Evolutionary conservation across 768 basidiomycete species (phyloP), one percentile per base, ranked within the genome.

Genomic region (Suillus hirtellus): DNA sequence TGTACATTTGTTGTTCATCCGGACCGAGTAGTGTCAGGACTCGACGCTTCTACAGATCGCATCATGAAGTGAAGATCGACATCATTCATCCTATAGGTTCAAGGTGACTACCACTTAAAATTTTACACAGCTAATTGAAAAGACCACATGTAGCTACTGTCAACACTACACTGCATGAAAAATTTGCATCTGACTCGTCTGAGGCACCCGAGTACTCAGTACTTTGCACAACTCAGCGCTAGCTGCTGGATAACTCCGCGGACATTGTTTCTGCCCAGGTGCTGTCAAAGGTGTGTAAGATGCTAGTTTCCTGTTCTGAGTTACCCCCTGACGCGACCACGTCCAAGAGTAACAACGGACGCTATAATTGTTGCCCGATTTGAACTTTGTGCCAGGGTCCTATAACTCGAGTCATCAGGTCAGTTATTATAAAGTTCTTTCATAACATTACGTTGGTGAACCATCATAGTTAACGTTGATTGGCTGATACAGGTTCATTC

Each of bases 1-100:
- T 59, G 73, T 72, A 70, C 66, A 53, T 58, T 74, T 72, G 68
- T 66, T 61, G 34, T n/a, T 61, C 40, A 27, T 21, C 9, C 49
- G 52, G 60, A n/a, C 50, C 49, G 54, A 31, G 37, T 1, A 61
- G 21, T 21, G 8, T 55, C 54, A 55, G 37, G 40, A 24, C 11
- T 43, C 24, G 24, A 37, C 9, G 6, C n/a, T 37, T 55, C 35
- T 21, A 37, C 35, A 55, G 54, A 55, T 55, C 14, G 35, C 54
- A 58, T 58, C 56, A 58, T 42, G 38, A 27, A 58, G 24, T 58
- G 24, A 42, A 21, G 24, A 58, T 58, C 56, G 37, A 40, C 55
- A 40, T 40, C 21, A 53, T 40, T 56, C 56, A 40, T 40, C 24
- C 55, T 40, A 4, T 24, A 40, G 38, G 38, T 56, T 4, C 55